A percentile compares a stretch with the other conserved stretches of the same genome.
phyloP scores from a whole-genome alignment of 345 rosid species.

The Leavenworthia alabamica region DNA sequence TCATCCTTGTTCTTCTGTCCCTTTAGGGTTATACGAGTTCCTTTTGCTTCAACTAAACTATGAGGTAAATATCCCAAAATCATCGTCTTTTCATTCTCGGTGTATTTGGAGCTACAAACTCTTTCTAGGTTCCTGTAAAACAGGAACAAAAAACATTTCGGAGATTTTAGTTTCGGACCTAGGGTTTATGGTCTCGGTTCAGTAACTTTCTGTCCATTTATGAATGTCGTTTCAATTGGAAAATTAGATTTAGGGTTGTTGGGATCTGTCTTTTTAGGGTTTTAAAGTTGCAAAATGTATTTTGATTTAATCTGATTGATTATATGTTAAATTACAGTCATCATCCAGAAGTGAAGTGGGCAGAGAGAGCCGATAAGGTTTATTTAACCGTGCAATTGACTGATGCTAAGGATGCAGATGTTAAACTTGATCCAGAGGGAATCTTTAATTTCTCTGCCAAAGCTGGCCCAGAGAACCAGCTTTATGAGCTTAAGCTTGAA shows the following conservation, averaged over 20 bases:
- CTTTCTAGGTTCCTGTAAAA: no score
- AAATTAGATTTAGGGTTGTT: not conserved
- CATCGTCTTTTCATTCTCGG: not conserved
- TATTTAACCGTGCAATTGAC: constrained; percentile 57
- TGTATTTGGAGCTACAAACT: not conserved
- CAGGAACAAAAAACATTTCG: not conserved
- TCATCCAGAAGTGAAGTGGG: constrained; percentile 88
- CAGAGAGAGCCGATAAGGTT: constrained; percentile 68
- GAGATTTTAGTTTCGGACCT: constrained; percentile 3
- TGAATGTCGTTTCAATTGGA: not conserved
- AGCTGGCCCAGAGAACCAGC: constrained; percentile 51
- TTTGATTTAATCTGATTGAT: not conserved
- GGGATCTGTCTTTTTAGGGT: constrained; percentile 8
- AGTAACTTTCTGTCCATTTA: not conserved
- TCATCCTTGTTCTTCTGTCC: not conserved
- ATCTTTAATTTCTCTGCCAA: constrained; percentile 60
- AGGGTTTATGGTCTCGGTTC: constrained; percentile 16
- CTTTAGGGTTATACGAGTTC: constrained; percentile 18
- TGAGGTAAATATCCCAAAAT: constrained; percentile 11
- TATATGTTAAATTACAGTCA: constrained; percentile 39
- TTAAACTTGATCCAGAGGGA: constrained; percentile 75
- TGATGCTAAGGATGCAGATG: constrained; percentile 68
- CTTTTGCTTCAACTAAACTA: not conserved
- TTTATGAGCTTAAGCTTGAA: constrained; percentile 65
- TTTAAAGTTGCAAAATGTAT: not conserved